phyloP scores from a whole-genome alignment of 345 rosid species.

The Citrus maxima region DNA sequence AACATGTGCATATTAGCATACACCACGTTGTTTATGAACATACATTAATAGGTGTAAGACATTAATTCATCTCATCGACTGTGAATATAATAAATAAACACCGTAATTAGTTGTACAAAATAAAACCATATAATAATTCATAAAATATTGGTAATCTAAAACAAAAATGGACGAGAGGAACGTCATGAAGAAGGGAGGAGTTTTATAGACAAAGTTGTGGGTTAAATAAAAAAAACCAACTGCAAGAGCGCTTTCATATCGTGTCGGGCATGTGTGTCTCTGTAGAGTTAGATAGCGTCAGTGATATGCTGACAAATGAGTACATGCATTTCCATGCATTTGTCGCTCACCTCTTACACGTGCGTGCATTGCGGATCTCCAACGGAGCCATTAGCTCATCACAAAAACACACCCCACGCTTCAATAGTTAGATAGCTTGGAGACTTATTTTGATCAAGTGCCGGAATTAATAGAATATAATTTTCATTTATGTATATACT shows the following conservation, averaged over 20 bases:
- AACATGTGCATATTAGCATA: conserved; percentile 4
- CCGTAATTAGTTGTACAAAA: neutral
- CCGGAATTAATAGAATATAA: too few relatives aligned
- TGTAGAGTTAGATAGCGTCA: conserved; percentile 16
- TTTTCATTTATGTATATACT: too few relatives aligned
- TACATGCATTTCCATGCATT: conserved; percentile 52
- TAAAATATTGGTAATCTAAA: neutral
- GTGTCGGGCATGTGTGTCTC: conserved; percentile 42
- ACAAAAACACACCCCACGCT: too few relatives aligned
- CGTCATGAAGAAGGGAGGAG: too few relatives aligned
- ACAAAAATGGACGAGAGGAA: neutral
- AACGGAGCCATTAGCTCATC: too few relatives aligned
- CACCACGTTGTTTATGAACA: neutral
- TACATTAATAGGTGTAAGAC: neutral
- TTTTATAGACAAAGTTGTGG: conserved; percentile 35
- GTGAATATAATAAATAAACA: neutral
- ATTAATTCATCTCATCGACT: neutral
- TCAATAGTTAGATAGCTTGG: too few relatives aligned
- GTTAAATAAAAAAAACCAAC: conserved; percentile 24
- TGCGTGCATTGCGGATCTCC: neutral
- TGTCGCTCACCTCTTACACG: conserved; percentile 35
- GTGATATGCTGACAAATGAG: conserved; percentile 30
- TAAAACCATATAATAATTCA: neutral
- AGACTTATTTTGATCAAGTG: too few relatives aligned
- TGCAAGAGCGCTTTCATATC: conserved; percentile 2